Conservation (phyloP, 345 rosid genomes). For the Capsella bursapastoris region DNA sequence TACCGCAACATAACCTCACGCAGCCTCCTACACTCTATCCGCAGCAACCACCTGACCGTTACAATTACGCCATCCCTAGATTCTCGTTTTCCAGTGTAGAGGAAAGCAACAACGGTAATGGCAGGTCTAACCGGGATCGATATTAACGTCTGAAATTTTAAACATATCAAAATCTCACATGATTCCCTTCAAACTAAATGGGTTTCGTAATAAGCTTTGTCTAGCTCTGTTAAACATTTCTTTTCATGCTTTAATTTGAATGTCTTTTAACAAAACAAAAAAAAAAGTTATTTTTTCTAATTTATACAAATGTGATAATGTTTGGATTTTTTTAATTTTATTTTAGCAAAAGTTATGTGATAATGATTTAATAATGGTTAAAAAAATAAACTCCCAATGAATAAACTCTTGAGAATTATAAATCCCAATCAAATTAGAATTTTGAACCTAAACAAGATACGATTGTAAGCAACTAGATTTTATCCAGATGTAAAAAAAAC, state of each 20-base stretch:
- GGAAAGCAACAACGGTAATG: constrained; percentile 42
- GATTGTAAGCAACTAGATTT: not conserved
- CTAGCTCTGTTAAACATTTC: too few species aligned
- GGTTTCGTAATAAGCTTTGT: too few species aligned
- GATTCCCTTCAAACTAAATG: too few species aligned
- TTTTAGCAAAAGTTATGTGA: not conserved
- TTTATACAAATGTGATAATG: too few species aligned
- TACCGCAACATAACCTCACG: constrained; percentile 50
- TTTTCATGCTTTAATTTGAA: too few species aligned
- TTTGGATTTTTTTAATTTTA: too few species aligned
- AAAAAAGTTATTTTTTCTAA: too few species aligned
- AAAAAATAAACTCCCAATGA: not conserved
- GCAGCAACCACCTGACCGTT: constrained; percentile 35
- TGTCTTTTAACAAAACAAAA: too few species aligned
- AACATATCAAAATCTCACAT: not conserved
- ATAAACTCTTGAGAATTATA: not conserved
- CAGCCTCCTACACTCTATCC: constrained; percentile 86
- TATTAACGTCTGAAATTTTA: constrained; percentile 58
- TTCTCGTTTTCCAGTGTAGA: not conserved
- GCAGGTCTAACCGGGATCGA: constrained; percentile 71
- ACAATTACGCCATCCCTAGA: constrained; percentile 44
- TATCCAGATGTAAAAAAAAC: too few species aligned
- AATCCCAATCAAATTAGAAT: not conserved
- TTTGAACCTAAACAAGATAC: not conserved
- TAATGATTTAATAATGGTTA: not conserved